A percentile compares a stretch with the other conserved stretches of the same genome.
phyloP scores from a whole-genome alignment of 306 rosid species.

The Cucumis cinereus region DNA sequence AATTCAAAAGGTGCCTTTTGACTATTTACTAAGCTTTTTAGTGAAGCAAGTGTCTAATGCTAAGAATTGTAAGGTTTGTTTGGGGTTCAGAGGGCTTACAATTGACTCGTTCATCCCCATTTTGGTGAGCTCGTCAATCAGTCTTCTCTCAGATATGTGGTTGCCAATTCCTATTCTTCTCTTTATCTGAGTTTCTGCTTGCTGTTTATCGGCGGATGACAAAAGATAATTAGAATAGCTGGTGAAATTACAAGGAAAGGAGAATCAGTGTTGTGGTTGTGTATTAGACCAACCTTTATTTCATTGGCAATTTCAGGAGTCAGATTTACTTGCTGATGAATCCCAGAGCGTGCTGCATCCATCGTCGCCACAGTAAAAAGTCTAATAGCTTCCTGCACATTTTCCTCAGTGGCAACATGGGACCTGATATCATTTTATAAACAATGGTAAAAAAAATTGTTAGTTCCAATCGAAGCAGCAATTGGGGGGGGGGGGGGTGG shows the following conservation, averaged over 20 bases:
- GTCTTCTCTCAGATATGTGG: conserved; percentile 87
- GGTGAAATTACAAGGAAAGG: not conserved
- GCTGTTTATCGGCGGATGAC: conserved; percentile 38
- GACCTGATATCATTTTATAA: conserved; percentile 29
- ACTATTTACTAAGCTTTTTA: not conserved
- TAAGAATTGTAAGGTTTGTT: not conserved
- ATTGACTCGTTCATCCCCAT: conserved; percentile 94
- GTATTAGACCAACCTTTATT: conserved; percentile 50
- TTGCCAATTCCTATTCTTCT: conserved; percentile 96
- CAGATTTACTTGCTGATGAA: conserved; percentile 74
- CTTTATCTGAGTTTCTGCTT: conserved; percentile 94
- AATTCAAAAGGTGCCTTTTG: too few relatives aligned
- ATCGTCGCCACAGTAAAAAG: conserved; percentile 84
- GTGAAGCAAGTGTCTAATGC: not conserved
- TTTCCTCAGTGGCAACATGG: conserved; percentile 62
- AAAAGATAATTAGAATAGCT: not conserved
- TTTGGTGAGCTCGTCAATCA: conserved; percentile 84
- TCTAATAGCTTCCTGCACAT: conserved; percentile 81
- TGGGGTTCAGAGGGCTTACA: conserved; percentile 24
- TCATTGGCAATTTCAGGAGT: conserved; percentile 85
- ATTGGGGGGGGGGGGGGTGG: not conserved
- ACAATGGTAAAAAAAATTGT: not conserved
- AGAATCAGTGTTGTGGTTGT: not conserved
- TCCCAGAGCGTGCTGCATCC: conserved; percentile 96
- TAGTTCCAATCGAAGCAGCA: not conserved